Percentiles rank a stretch among this genome's conserved stretches.
phyloP scores from a whole-genome alignment of 495 filamentous ascomycete species.

The Podospora australis region DNA sequence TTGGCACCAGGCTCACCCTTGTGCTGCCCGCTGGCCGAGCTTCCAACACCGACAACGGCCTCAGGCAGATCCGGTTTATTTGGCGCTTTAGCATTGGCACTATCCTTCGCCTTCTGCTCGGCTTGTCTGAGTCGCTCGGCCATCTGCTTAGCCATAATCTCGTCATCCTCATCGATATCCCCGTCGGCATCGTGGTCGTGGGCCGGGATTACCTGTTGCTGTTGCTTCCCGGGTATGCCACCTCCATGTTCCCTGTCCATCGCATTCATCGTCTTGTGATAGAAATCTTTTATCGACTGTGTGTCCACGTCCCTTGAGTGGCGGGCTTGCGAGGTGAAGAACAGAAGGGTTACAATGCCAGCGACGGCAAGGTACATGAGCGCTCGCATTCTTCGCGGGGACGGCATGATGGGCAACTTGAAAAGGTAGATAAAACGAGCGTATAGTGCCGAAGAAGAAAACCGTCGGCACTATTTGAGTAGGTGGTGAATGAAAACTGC shows the following conservation, averaged over 20 bases:
- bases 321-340: slow-evolving; percentile 48
- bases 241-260: slow-evolving; percentile 29
- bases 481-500: no score
- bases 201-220: slow-evolving; percentile 27
- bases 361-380: slow-evolving; percentile 52
- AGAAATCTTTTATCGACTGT: slow-evolving; percentile 45
- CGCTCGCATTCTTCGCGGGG: slow-evolving; percentile 58
- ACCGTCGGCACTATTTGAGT: no score
- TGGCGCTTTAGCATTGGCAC: slow-evolving; percentile 44
- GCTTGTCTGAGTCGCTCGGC: slow-evolving; percentile 40
- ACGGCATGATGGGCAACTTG: slow-evolving; percentile 52
- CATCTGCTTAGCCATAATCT: slow-evolving; percentile 34
- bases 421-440: background rate
- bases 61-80: slow-evolving; percentile 47
- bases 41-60: slow-evolving; percentile 43
- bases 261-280: slow-evolving; percentile 48
- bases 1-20: slow-evolving; percentile 22
- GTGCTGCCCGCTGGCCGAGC: slow-evolving; percentile 61
- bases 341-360: slow-evolving; percentile 53
- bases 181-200: slow-evolving; percentile 38
- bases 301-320: slow-evolving; percentile 28
- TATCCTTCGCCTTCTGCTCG: slow-evolving; percentile 51
- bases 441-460: no score
- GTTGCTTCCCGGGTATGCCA: no score
- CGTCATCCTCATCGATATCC: slow-evolving; percentile 42